Percentiles rank a stretch among this genome's conserved stretches.
phyloP scores from a whole-genome alignment of 495 filamentous ascomycete species.

The Glonium stellatum region DNA sequence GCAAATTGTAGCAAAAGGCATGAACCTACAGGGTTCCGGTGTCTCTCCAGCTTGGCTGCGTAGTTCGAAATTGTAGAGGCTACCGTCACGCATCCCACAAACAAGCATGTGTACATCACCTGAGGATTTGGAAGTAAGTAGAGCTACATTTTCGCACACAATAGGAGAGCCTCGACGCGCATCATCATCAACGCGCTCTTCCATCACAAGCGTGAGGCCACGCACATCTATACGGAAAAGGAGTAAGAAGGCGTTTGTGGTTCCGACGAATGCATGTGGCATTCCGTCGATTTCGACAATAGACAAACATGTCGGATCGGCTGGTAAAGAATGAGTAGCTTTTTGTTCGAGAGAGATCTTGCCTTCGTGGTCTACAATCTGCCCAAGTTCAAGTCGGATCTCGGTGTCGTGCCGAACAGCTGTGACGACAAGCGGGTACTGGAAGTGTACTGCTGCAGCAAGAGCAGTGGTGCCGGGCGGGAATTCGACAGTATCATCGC shows the following conservation, averaged over 20 bases:
- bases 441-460: conserved; percentile 20
- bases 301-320: conserved; percentile 22
- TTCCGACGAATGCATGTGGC: conserved; percentile 13
- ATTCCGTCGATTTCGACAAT: conserved; percentile 9
- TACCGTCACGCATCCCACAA: conserved; percentile 32
- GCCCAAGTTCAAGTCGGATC: conserved; percentile 7
- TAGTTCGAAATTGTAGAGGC: conserved; percentile 6
- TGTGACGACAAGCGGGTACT: conserved; percentile 4
- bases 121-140: not conserved
- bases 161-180: not conserved
- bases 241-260: not conserved
- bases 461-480: conserved; percentile 6
- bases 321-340: conserved; percentile 1
- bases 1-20: not conserved
- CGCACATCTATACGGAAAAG: conserved; percentile 4
- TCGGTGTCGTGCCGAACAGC: conserved; percentile 2
- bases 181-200: not conserved
- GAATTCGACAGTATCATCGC: not conserved
- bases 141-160: conserved; percentile 24
- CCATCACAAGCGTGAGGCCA: conserved; percentile 4
- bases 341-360: not conserved
- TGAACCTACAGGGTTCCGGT: not conserved
- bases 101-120: conserved; percentile 7
- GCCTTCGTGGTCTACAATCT: not conserved
- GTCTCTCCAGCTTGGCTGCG: not conserved